Conservation (phyloP, 2,329 filamentous ascomycete species). For the Alternaria brassicae region DNA sequence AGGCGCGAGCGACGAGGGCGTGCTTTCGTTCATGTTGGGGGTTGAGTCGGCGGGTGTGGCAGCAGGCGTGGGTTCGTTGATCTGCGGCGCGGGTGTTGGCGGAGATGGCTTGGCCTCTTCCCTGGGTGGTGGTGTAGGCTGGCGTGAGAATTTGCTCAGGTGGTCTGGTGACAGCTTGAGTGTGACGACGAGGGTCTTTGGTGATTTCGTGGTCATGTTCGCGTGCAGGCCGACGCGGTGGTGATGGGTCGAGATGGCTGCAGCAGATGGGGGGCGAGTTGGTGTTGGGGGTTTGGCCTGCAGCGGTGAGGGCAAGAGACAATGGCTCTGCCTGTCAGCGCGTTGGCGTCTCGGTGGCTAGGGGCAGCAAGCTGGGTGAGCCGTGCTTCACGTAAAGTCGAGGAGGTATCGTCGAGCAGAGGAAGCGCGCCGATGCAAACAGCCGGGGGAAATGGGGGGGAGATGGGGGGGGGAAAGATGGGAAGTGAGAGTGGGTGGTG, state of each 20-base stretch:
- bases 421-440: slow-evolving; percentile 6
- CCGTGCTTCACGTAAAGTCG: slow-evolving; percentile 8
- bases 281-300: slow-evolving; percentile 9
- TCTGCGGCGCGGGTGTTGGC: slow-evolving; percentile 44
- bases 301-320: slow-evolving; percentile 13
- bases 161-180: slow-evolving; percentile 43
- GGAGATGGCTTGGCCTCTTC: slow-evolving; percentile 50
- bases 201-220: slow-evolving; percentile 45
- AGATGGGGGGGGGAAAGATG: slow-evolving; percentile 1
- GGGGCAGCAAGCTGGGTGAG: slow-evolving; percentile 1
- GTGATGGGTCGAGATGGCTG: slow-evolving; percentile 29
- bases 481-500: slow-evolving; percentile 11
- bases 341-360: slow-evolving; percentile 13
- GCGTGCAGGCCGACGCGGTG: slow-evolving; percentile 29
- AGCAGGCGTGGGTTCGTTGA: slow-evolving; percentile 47
- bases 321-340: slow-evolving; percentile 21
- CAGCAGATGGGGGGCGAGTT: slow-evolving; percentile 20
- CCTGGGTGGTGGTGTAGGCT: slow-evolving; percentile 31
- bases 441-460: slow-evolving; percentile 3
- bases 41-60: slow-evolving; percentile 54
- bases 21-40: slow-evolving; percentile 42
- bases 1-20: slow-evolving; percentile 53
- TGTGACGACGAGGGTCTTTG: slow-evolving; percentile 44
- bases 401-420: slow-evolving; percentile 11
- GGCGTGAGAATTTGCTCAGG: slow-evolving; percentile 42